phyloP scores from a whole-genome alignment of 2,329 filamentous ascomycete genomes.

The Juglanconis oblonga region DNA sequence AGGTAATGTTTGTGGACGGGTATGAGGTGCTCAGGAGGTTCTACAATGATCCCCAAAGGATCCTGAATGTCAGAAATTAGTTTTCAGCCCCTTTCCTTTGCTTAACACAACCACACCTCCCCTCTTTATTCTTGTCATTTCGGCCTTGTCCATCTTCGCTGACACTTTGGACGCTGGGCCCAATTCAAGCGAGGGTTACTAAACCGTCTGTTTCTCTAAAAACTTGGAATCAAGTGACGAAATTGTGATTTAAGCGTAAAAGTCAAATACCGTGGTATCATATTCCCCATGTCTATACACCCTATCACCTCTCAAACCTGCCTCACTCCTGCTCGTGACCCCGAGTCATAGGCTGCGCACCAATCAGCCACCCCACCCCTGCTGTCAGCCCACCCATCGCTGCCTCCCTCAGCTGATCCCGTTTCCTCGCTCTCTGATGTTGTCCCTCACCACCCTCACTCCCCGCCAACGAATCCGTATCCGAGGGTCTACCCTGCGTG shows the following conservation, averaged over 20 bases:
- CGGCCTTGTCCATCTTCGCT: too few relatives aligned
- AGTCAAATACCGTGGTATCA: not conserved
- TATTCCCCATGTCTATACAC: not conserved
- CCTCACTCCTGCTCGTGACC: slow-evolving; percentile 25
- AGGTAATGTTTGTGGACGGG: too few relatives aligned
- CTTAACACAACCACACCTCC: too few relatives aligned
- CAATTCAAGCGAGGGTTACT: too few relatives aligned
- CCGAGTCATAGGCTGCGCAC: slow-evolving; percentile 44
- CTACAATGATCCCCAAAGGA: too few relatives aligned
- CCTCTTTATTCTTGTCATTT: too few relatives aligned
- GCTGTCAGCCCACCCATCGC: slow-evolving; percentile 66
- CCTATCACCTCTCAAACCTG: too few relatives aligned
- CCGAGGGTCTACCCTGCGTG: slow-evolving; percentile 36
- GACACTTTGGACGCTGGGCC: too few relatives aligned
- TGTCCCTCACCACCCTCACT: not conserved
- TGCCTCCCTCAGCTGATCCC: slow-evolving; percentile 67
- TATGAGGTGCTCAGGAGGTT: too few relatives aligned
- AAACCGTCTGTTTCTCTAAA: too few relatives aligned
- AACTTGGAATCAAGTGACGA: not conserved
- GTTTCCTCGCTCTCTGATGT: slow-evolving; percentile 55
- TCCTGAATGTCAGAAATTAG: too few relatives aligned
- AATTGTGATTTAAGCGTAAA: not conserved
- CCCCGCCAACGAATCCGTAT: not conserved
- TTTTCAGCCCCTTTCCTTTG: too few relatives aligned
- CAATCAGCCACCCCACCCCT: slow-evolving; percentile 66